Percentiles rank a stretch among this genome's conserved stretches.
Conservation (phyloP, 1,284 basidiomycete genomes). For the Rhizoctonia solani region DNA sequence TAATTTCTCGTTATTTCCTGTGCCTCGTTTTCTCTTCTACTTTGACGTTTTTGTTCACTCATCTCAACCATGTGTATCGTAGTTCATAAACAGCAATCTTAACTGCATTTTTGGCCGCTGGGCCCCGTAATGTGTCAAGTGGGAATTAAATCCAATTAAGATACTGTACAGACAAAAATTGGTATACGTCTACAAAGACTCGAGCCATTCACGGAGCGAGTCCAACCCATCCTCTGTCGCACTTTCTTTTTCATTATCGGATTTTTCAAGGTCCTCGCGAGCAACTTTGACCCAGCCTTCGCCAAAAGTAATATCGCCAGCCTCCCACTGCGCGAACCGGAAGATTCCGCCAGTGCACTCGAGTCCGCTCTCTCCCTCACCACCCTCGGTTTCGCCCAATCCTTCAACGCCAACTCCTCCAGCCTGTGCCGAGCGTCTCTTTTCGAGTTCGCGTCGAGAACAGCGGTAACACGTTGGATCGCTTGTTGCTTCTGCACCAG, state of each 20-base stretch:
- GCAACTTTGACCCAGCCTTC: conserved; percentile 58
- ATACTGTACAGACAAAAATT: not conserved
- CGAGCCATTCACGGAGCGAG: conserved; percentile 57
- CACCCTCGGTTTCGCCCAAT: conserved; percentile 52
- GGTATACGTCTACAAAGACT: conserved; percentile 45
- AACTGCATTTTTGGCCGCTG: conserved; percentile 24
- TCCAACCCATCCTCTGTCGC: conserved; percentile 50
- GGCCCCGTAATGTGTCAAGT: not conserved
- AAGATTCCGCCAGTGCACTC: conserved; percentile 63
- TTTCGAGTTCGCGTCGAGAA: conserved; percentile 79
- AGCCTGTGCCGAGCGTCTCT: conserved; percentile 63
- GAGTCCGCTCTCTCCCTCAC: conserved; percentile 58
- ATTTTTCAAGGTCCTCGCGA: conserved; percentile 35
- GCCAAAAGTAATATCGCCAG: conserved; percentile 68
- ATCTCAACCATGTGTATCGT: conserved; percentile 30
- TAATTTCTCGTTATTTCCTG: conserved; percentile 1
- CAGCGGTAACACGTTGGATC: conserved; percentile 66
- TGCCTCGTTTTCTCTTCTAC: not conserved
- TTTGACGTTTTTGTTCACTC: not conserved
- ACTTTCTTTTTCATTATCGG: conserved; percentile 44
- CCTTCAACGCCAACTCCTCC: conserved; percentile 70
- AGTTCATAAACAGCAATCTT: conserved; percentile 33
- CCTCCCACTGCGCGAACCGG: conserved; percentile 77
- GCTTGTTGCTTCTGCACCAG: conserved; percentile 58
- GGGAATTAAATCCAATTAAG: not conserved